phyloP scores from a whole-genome alignment of 176 grass and related monocot genomes.

The Ensete ventricosum region DNA sequence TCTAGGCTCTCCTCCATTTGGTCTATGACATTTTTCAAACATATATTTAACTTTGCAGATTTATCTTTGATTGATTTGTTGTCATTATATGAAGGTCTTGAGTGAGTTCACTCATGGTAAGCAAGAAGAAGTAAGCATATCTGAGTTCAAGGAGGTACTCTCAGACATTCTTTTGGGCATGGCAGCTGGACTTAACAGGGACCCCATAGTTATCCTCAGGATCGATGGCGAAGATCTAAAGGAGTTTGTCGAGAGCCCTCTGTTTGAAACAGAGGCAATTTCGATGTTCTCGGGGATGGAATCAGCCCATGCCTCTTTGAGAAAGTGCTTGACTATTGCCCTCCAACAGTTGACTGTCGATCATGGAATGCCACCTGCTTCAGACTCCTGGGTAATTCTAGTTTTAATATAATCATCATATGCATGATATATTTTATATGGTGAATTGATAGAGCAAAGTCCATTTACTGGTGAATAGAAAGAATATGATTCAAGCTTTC shows the following conservation, averaged over 20 bases:
- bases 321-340: slow-evolving; percentile 38
- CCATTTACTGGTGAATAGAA: too few species aligned
- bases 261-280: slow-evolving; percentile 43
- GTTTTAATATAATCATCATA: neutral
- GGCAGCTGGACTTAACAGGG: slow-evolving; percentile 85
- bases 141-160: slow-evolving; percentile 61
- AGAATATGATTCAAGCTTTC: neutral
- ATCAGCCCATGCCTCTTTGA: slow-evolving; percentile 24
- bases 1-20: neutral
- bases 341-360: slow-evolving; percentile 53
- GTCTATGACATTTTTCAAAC: neutral
- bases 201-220: slow-evolving; percentile 75
- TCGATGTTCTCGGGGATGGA: slow-evolving; percentile 43
- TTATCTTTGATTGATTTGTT: neutral
- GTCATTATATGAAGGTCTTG: slow-evolving; percentile 34
- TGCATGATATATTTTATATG: neutral
- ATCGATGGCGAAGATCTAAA: slow-evolving; percentile 86
- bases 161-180: slow-evolving; percentile 66
- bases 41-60: neutral
- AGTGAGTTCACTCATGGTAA: slow-evolving; percentile 59
- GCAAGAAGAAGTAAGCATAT: slow-evolving; percentile 63
- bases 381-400: slow-evolving; percentile 54
- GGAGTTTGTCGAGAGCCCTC: slow-evolving; percentile 43
- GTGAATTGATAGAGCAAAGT: too few species aligned
- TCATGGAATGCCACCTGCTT: slow-evolving; percentile 72